Percentiles rank a stretch among this genome's conserved stretches.
Evolutionary conservation across 2,329 filamentous ascomycete genomes (phyloP).

Genomic region (Truncatella angustata): DNA sequence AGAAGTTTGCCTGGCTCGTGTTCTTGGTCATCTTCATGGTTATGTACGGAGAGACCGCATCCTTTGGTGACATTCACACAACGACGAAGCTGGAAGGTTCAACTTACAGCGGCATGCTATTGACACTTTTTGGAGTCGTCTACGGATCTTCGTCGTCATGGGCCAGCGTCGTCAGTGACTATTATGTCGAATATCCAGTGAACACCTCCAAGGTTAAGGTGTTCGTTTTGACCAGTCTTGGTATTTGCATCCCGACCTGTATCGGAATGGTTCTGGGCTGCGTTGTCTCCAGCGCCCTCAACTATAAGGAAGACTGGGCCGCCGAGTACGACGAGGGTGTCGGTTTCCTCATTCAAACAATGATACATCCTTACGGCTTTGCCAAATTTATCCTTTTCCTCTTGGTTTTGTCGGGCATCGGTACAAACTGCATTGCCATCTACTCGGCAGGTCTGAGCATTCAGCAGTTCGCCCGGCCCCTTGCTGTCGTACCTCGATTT

Average conservation of each 20-base stretch:
- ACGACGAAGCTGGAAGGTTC: slow-evolving; percentile 33
- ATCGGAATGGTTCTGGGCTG: slow-evolving; percentile 47
- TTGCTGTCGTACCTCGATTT: slow-evolving; percentile 42
- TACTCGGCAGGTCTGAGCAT: slow-evolving; percentile 36
- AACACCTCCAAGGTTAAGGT: slow-evolving; percentile 43
- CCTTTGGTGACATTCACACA: slow-evolving; percentile 36
- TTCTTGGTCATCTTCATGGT: slow-evolving; percentile 48
- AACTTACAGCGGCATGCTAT: slow-evolving; percentile 35
- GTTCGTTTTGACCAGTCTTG: slow-evolving; percentile 45
- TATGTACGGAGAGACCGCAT: slow-evolving; percentile 44
- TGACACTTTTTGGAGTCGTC: slow-evolving; percentile 42
- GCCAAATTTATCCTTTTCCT: slow-evolving; percentile 37
- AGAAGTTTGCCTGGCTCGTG: slow-evolving; percentile 48
- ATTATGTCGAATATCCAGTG: slow-evolving; percentile 46
- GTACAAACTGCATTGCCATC: slow-evolving; percentile 45
- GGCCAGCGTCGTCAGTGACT: slow-evolving; percentile 44
- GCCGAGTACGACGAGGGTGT: slow-evolving; percentile 38
- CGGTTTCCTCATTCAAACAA: slow-evolving; percentile 42
- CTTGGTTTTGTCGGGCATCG: slow-evolving; percentile 41
- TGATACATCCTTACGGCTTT: slow-evolving; percentile 43
- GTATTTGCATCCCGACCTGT: slow-evolving; percentile 45
- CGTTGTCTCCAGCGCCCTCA: slow-evolving; percentile 40
- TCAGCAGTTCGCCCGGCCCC: slow-evolving; percentile 39
- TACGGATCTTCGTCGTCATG: slow-evolving; percentile 50
- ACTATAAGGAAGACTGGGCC: slow-evolving; percentile 37